Evolutionary conservation across 2,329 filamentous ascomycete genomes (phyloP), one percentile per base, ranked within the genome.

Genomic region (Neocatenulostroma microsporum): DNA sequence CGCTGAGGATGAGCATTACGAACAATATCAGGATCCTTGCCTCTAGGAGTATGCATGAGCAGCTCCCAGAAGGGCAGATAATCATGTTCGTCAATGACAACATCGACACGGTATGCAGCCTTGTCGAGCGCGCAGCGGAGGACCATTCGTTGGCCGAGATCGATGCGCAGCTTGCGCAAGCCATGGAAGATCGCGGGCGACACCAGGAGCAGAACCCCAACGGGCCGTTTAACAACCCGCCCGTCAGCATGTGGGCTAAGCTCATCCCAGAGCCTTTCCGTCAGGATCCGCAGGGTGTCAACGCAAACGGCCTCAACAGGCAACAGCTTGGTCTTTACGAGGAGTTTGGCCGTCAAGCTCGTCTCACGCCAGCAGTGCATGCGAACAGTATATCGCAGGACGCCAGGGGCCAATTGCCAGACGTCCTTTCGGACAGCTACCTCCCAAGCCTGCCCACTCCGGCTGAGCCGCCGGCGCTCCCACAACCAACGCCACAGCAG

Each of bases 81-180:
- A 76, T 96, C 39, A 95, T 98, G 85, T 96, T 93, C 62, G 89
- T 98, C 43, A 98, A 96, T 60, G 89, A 93, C 47, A 98, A 98
- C 58, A 73, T 98, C 20, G 91, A 98, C 50, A 74, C 87, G 26
- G 89, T 93, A 30, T 96, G 91, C 56, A 82, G 77, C 50, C 84
- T 95, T 45, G 93, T 98, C 30, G 91, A 98, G 62, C 87, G 91
- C 61, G 88, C 91, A 35, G 93, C 91, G 3, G 89, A 96, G 59
- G 84, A 94, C 54, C 84, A 89, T 43, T 91, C 91, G 8, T 70
- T 95, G 25, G 83, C 85, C 2, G 91, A 98, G 60, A 96, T 98
- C 41, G 89, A 98, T 58, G 84, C 93, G 44, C 83, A 94, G 63
- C 83, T 98, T 32, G 83, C 91, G 58, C 67, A 73, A 15, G 84